phyloP scores from a whole-genome alignment of 2,329 filamentous ascomycete species.

The Grosmannia huntii region DNA sequence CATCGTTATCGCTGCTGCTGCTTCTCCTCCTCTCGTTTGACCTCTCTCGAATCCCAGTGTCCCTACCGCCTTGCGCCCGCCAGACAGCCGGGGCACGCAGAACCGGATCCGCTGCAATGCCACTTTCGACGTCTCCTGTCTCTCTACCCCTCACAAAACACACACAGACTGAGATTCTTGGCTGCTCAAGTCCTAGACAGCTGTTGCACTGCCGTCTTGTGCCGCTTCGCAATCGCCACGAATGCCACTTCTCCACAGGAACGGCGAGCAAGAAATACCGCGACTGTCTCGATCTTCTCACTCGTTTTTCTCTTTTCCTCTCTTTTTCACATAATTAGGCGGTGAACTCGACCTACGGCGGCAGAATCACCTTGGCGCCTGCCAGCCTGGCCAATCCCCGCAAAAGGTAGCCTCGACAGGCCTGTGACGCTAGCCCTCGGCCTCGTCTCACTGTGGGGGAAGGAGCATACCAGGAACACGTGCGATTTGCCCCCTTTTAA shows the following conservation, averaged over 20 bases:
- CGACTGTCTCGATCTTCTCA: background rate
- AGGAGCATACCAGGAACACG: background rate
- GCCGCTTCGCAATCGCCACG: background rate
- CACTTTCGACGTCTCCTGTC: background rate
- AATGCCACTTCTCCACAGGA: background rate
- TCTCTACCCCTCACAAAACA: no score
- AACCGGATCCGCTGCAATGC: conserved; percentile 2
- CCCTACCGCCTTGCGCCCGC: background rate
- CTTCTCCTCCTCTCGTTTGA: no score
- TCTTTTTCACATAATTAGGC: background rate
- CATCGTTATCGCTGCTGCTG: background rate
- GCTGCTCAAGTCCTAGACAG: background rate
- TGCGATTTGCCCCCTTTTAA: no score
- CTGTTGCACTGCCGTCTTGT: background rate
- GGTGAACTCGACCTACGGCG: background rate
- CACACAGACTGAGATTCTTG: no score
- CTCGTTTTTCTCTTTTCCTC: background rate
- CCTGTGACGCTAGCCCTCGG: conserved; percentile 2
- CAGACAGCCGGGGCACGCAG: background rate
- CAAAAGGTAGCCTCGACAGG: background rate
- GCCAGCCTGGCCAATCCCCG: background rate
- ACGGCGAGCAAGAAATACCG: background rate
- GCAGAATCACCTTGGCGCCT: background rate
- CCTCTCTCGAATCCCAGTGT: background rate
- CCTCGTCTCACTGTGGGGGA: background rate